Evolutionary conservation across 495 filamentous ascomycete genomes (phyloP), one percentile per base, ranked within the genome.

Genomic region (Chaetomium tenue): DNA sequence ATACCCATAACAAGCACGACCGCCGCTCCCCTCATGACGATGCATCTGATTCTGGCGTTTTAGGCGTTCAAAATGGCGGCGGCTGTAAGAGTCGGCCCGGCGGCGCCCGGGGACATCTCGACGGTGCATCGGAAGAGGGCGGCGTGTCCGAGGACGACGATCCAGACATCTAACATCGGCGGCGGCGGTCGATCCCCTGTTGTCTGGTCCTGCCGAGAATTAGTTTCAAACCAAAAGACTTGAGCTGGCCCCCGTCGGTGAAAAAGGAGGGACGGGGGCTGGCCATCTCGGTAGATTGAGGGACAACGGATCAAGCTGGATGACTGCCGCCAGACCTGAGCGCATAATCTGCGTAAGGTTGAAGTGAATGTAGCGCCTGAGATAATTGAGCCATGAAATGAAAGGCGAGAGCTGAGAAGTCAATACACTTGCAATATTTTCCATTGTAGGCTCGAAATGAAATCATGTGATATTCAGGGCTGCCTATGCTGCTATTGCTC

Each of bases 181-280:
- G 75, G 78, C 79, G 78, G 69, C 76, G 76, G 76, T 79, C 75
- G 77, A 79, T 74, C 76, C 80, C 79, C 79, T 82, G 77, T 79
- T 80, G 75, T 71, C 82, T 83, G 79, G 80, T 82, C 80, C 79
- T 82, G 76, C 72, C 57, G 61, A 69, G 63, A 67, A 33, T 6
- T 42, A 57, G 37, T 28, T 53, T 30, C 15, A 39, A 37, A 37
- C n/a, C n/a, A n/a, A 37, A 12, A 55, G 18, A 22, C n/a, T 26
- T 54, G 63, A 18, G 4, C 42, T 33, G 48, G n/a, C 61, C 48
- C n/a, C 48, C n/a, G 33, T 25, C 12, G 11, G 39, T n/a, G 28
- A 30, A 16, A 26, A 3, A 26, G 23, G 48, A 52, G 48, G n/a
- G n/a, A 47, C 3, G 48, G 23, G 56, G 65, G 12, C 42, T 1